Base-by-base conservation (phyloP, 768 basidiomycete species). In the Mycena latifolia region DNA sequence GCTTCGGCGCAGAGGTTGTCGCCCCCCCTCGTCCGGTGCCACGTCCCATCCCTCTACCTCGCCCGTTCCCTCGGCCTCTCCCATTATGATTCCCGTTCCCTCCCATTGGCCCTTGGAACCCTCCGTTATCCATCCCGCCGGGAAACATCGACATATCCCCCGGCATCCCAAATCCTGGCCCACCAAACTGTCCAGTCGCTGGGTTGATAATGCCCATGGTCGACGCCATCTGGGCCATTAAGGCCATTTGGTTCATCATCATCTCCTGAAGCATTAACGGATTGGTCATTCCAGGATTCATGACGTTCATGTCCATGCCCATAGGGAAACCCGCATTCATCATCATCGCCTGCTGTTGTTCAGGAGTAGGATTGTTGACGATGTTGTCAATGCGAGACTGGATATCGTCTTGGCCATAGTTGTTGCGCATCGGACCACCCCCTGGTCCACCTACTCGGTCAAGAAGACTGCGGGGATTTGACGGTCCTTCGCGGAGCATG, bases 161-260 rank as follows among this genome's bases (percentile, higher is more conserved):
- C 15, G 79, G 84, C 77, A 82, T 87, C 58, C 68, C 84, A 75
- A 88, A 88, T 22, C 84, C 88, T 28, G 84, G 88, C 11, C 56
- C 82, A 78, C 80, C 82, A 78, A 87, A 88, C 72, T 88, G 88
- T 11, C 84, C 88, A 12, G 84, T 81, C 25, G 79, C 74, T 15
- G 89, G 86, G 71, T 86, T 88, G 69, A 93, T 83, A 76, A 94
- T 90, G 29, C 90, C 92, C 87, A 95, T 91, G 37, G 88, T 89
- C 31, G 89, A 85, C 45, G 93, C 92, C 89, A 97, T 93, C 79
- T 96, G 94, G 60, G 92, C 89, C 95, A 96, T 96, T 73, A 96
- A 84, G 28, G 93, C 91, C 92, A 94, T 94, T 75, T 95, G 92
- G 76, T 87, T 92, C 87, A 93, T 90, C 88, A 96, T 90, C 86